Evolutionary conservation across 2,329 filamentous ascomycete genomes (phyloP).

Genomic region (Aspergillus flavus): DNA sequence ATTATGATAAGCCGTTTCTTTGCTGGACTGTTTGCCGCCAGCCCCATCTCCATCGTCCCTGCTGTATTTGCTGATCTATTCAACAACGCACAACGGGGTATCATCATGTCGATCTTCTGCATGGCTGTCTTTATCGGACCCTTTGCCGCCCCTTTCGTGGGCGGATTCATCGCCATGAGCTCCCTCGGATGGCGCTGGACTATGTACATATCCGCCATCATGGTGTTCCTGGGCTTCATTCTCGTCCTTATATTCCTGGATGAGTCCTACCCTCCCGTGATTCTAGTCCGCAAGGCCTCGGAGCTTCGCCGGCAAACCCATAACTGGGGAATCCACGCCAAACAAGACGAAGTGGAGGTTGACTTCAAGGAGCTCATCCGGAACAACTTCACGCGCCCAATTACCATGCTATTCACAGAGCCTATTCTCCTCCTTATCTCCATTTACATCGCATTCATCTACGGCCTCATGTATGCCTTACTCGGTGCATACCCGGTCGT

Average conservation of each 20-base stretch:
- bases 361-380: constrained; percentile 51
- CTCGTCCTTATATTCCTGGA: constrained; percentile 48
- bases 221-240: constrained; percentile 53
- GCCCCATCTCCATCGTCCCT: constrained; percentile 48
- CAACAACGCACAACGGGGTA: constrained; percentile 47
- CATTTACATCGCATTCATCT: constrained; percentile 38
- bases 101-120: constrained; percentile 53
- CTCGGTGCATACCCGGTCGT: constrained; percentile 36
- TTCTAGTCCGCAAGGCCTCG: constrained; percentile 43
- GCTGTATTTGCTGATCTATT: constrained; percentile 55
- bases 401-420: constrained; percentile 44
- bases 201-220: constrained; percentile 55
- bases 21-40: constrained; percentile 49
- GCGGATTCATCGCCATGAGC: constrained; percentile 54
- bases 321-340: constrained; percentile 64
- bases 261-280: constrained; percentile 56
- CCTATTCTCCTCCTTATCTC: constrained; percentile 41
- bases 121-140: constrained; percentile 55
- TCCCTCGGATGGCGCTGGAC: constrained; percentile 57
- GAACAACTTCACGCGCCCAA: constrained; percentile 51
- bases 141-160: constrained; percentile 53
- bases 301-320: constrained; percentile 56
- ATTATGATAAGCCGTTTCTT: constrained; percentile 52
- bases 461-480: constrained; percentile 37
- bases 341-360: constrained; percentile 57